phyloP scores from a whole-genome alignment of 495 filamentous ascomycete genomes.

The Podospora didyma region DNA sequence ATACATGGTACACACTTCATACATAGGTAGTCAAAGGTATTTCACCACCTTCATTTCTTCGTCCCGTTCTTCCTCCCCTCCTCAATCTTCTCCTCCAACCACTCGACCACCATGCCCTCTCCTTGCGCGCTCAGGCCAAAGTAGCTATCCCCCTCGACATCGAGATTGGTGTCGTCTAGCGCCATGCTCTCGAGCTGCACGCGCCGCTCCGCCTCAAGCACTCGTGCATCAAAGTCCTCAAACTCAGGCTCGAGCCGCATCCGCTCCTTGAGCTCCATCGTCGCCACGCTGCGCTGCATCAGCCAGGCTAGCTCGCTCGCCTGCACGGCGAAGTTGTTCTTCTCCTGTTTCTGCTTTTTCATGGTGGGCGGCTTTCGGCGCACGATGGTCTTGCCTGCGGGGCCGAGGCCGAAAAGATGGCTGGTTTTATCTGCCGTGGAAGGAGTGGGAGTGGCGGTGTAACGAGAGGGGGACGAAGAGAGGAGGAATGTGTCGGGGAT shows the following conservation, averaged over 20 bases:
- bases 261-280: constrained; percentile 28
- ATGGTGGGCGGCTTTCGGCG: too few relatives aligned
- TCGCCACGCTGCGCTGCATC: constrained; percentile 37
- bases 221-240: constrained; percentile 6
- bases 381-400: too few relatives aligned
- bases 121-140: constrained; percentile 13
- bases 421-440: too few relatives aligned
- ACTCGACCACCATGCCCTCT: constrained; percentile 17
- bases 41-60: background rate
- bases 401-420: too few relatives aligned
- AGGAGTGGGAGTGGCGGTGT: background rate
- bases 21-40: background rate
- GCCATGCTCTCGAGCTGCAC: constrained; percentile 5
- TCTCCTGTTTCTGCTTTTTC: background rate
- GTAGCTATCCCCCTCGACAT: constrained; percentile 4
- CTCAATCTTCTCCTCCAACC: constrained; percentile 24
- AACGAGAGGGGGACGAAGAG: background rate
- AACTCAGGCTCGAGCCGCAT: constrained; percentile 22
- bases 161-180: background rate
- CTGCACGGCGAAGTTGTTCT: background rate
- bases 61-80: background rate
- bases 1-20: background rate
- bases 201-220: constrained; percentile 10
- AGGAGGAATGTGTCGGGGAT: background rate
- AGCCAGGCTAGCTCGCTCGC: constrained; percentile 3